Evolutionary conservation across 2,329 filamentous ascomycete genomes (phyloP).

Genomic region (Volutella citrinella): DNA sequence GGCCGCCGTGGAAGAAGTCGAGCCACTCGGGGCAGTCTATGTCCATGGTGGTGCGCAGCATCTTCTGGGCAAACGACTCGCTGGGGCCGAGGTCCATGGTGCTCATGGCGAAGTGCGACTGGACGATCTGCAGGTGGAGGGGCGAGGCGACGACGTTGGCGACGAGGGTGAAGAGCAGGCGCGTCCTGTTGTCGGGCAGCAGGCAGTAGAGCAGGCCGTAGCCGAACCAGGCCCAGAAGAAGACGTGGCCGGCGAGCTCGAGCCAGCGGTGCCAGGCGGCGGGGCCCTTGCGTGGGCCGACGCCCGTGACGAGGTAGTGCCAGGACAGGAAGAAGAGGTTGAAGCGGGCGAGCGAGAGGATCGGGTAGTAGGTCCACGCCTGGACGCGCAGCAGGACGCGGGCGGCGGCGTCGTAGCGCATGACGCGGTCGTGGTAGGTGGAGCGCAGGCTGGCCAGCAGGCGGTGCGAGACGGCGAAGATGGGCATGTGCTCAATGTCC

Average conservation of each 20-base stretch:
- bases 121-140: slow-evolving; percentile 83
- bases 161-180: slow-evolving; percentile 72
- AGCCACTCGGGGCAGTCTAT: slow-evolving; percentile 85
- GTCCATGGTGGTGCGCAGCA: slow-evolving; percentile 92
- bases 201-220: slow-evolving; percentile 74
- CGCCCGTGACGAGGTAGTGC: slow-evolving; percentile 68
- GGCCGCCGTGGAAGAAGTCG: slow-evolving; percentile 83
- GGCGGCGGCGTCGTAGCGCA: slow-evolving; percentile 74
- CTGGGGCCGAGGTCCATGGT: slow-evolving; percentile 79
- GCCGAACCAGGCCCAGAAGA: slow-evolving; percentile 87
- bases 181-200: slow-evolving; percentile 66
- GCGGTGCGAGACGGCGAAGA: slow-evolving; percentile 83
- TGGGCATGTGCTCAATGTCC: slow-evolving; percentile 87
- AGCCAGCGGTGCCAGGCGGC: slow-evolving; percentile 82
- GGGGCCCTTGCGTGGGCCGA: slow-evolving; percentile 69
- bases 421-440: slow-evolving; percentile 78
- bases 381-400: slow-evolving; percentile 71
- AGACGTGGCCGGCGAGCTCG: slow-evolving; percentile 71
- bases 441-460: slow-evolving; percentile 71
- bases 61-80: slow-evolving; percentile 86
- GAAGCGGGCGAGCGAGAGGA: slow-evolving; percentile 79
- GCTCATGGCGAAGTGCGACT: slow-evolving; percentile 93
- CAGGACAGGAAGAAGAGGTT: slow-evolving; percentile 83
- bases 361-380: slow-evolving; percentile 77
- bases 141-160: slow-evolving; percentile 79